Evolutionary conservation across 2,329 filamentous ascomycete genomes (phyloP), one percentile per base, ranked within the genome.

Genomic region (Proliferodiscus dingleyae): DNA sequence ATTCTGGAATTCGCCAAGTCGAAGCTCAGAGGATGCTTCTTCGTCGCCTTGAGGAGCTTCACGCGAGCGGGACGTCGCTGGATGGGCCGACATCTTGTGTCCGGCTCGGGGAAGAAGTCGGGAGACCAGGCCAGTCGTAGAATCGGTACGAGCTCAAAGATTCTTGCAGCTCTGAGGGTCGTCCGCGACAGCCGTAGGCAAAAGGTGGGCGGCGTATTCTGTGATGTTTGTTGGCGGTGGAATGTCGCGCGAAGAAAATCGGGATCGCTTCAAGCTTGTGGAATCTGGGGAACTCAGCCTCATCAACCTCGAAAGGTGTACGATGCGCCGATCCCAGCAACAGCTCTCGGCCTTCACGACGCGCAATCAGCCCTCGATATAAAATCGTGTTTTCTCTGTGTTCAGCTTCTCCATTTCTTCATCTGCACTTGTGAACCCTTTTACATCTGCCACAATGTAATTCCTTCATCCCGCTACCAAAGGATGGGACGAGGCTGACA

Each of bases 1-100:
- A 62, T 91, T 77, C 59, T 94, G 82, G 69, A 97, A 96, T 65
- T 96, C 91, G 69, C 93, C 93, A 9, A 98, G 85, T 66, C 85
- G 87, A 53, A 97, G 81, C 45, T 81, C 81, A 6, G 80, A 73
- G 40, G 85, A 82, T 19, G 91, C 90, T 71, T 96, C 89, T 68
- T 97, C 91, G 65, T 95, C 90, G 64, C 86, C 85, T 46, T 81
- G 77, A 38, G 78, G 78, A 36, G 75, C 71, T 53, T 82, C 84
- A 68, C 85, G 88, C 51, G 77, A 74, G 49, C 85, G 83, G 45
- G 83, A 82, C 22, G 78, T 64, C 3, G 59, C 56, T 16, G 61
- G n/a, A 16, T 34, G 32, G 8, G 15, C n/a, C n/a, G 32, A 18
- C 6, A 18, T 34, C 18, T 9, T 21, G 6, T n/a, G n/a, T 36